Base-by-base conservation (phyloP, 2,329 filamentous ascomycete species). In the Chrysoporthe deuterocubensis region DNA sequence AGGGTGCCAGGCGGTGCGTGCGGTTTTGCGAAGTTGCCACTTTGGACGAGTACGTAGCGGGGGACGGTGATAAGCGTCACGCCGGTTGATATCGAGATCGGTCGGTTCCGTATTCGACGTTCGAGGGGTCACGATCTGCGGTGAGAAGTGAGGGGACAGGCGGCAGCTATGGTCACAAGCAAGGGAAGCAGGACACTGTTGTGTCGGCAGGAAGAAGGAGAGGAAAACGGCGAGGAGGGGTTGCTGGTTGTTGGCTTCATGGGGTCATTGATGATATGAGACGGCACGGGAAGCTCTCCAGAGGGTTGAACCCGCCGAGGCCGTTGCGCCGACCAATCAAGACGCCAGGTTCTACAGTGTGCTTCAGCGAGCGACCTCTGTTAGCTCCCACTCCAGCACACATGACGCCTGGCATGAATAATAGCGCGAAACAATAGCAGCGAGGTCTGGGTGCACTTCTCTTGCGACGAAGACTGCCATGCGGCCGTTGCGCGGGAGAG, bases 291-390 rank as follows among this genome's bases (percentile, higher is more conserved):
- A 34, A 40, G 54, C 54, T 57, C 32, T n/a, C n/a, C 9, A 58
- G 56, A 37, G 34, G 56, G 56, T 26, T 40, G 13, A 21, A 37
- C 34, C 18, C 9, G 62, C 40, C 40, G 52, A 56, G 40, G 62
- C 42, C 50, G 44, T 57, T 64, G 52, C 26, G 62, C 40, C 26
- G 62, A 46, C 62, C 62, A 64, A 64, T 64, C 62, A 64, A 57
- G 37, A 57, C 13, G 40, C 37, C 50, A 42, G 52, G 50, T 6
- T 64, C 52, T 62, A 62, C 60, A 54, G 60, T 62, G 60, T 62
- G 60, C 60, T 54, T 14, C 44, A 62, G 46, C 18, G 44, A n/a
- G 40, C 16, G 46, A 34, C n/a, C 26, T 62, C 43, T 7, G 11
- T 21, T 32, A 34, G 18, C 32, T 21, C 26, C 42, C 42, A 26